phyloP scores from a whole-genome alignment of 495 filamentous ascomycete genomes.

The Penicillium simplicissimum region DNA sequence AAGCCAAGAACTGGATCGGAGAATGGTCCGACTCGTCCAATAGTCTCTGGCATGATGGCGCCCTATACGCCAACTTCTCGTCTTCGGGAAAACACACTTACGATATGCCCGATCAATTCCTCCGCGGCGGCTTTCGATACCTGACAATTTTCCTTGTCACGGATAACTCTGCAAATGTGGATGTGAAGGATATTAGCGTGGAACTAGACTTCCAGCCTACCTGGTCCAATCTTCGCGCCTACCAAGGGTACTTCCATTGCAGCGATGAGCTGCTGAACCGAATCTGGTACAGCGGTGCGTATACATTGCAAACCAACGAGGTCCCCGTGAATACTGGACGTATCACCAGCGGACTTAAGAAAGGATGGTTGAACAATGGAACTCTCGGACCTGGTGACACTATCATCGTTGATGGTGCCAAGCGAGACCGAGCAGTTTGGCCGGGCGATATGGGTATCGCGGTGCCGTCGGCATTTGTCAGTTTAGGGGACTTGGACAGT shows the following conservation, averaged over 20 bases:
- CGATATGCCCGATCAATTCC: conserved; percentile 52
- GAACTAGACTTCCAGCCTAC: conserved; percentile 63
- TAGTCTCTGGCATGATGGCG: conserved; percentile 54
- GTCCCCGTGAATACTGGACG: conserved; percentile 57
- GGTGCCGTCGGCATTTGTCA: conserved; percentile 56
- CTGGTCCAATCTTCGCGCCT: conserved; percentile 62
- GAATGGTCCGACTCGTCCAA: conserved; percentile 60
- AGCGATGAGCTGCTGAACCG: conserved; percentile 60
- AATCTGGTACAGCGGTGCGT: conserved; percentile 67
- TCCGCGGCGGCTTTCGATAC: conserved; percentile 64
- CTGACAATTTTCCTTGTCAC: conserved; percentile 55
- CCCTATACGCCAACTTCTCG: conserved; percentile 53
- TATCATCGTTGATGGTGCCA: conserved; percentile 59
- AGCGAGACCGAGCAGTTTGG: conserved; percentile 61
- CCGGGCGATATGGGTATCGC: conserved; percentile 64
- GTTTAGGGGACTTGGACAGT: conserved; percentile 59
- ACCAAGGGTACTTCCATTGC: conserved; percentile 64
- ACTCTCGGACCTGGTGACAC: conserved; percentile 54
- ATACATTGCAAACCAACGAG: conserved; percentile 60
- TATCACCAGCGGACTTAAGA: conserved; percentile 47
- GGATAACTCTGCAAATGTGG: conserved; percentile 33
- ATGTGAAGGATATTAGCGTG: conserved; percentile 44
- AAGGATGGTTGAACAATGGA: conserved; percentile 58
- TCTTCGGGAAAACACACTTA: conserved; percentile 45
- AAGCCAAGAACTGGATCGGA: conserved; percentile 64